phyloP scores from a whole-genome alignment of 768 basidiomycete genomes.

The Phlebiopsis flavidoalba region DNA sequence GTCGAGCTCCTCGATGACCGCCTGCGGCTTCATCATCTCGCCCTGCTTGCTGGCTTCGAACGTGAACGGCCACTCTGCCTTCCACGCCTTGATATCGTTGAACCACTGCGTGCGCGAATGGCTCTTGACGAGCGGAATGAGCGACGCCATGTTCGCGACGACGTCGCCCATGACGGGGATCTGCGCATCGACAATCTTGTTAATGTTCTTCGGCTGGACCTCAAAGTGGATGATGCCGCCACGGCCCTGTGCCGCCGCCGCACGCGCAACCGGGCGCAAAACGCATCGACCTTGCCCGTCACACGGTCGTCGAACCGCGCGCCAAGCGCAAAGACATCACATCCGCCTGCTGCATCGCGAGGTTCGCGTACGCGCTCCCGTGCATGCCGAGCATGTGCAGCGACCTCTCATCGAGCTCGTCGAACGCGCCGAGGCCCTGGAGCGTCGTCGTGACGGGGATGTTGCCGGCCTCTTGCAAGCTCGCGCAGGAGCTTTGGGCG shows the following conservation, averaged over 20 bases:
- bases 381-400: slow-evolving; percentile 99
- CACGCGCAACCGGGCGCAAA: slow-evolving; percentile 85
- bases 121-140: slow-evolving; percentile 73
- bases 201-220: slow-evolving; percentile 97
- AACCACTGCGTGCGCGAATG: slow-evolving; percentile 78
- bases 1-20: slow-evolving; percentile 92
- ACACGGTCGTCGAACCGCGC: slow-evolving; percentile 98
- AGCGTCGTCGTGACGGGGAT: slow-evolving; percentile 97
- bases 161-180: slow-evolving; percentile 96
- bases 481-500: slow-evolving; percentile 72
- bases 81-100: slow-evolving; percentile 77
- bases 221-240: slow-evolving; percentile 99
- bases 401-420: slow-evolving; percentile 81
- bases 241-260: slow-evolving; percentile 77
- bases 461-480: slow-evolving; percentile 72
- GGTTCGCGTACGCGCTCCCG: slow-evolving; percentile 93
- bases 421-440: slow-evolving; percentile 93
- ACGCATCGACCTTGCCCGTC: slow-evolving; percentile 82
- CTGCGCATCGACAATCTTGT: slow-evolving; percentile 95
- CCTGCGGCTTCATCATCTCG: slow-evolving; percentile 88
- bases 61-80: slow-evolving; percentile 85
- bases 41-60: slow-evolving; percentile 56
- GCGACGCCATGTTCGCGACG: slow-evolving; percentile 68
- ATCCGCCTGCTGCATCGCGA: slow-evolving; percentile 97
- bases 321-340: slow-evolving; percentile 94